phyloP scores from a whole-genome alignment of 768 basidiomycete species.

The Strobilomyces echinocephalus region DNA sequence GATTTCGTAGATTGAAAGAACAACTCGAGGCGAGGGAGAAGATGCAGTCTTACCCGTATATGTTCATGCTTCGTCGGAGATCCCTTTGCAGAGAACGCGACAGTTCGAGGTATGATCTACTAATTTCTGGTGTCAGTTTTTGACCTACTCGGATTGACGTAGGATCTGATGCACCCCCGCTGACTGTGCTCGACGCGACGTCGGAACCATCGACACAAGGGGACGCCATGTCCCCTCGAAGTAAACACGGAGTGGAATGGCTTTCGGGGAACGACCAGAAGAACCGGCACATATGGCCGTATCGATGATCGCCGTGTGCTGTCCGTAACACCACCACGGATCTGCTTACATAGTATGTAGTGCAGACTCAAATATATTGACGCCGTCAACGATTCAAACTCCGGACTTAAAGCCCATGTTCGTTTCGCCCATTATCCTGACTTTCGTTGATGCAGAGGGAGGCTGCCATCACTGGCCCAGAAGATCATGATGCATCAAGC shows the following conservation, averaged over 20 bases:
- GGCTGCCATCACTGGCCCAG: too few species aligned
- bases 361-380: too few species aligned
- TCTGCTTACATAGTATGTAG: too few species aligned
- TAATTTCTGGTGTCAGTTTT: background rate
- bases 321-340: too few species aligned
- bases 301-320: too few species aligned
- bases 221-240: slow-evolving; percentile 48
- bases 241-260: background rate
- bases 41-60: slow-evolving; percentile 67
- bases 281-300: too few species aligned
- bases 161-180: slow-evolving; percentile 28
- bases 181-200: slow-evolving; percentile 48
- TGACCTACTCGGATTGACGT: background rate
- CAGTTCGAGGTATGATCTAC: slow-evolving; percentile 28
- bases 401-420: too few species aligned
- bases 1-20: slow-evolving; percentile 62
- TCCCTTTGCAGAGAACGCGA: slow-evolving; percentile 51
- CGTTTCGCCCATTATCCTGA: too few species aligned
- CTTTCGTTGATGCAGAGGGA: too few species aligned
- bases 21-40: slow-evolving; percentile 70
- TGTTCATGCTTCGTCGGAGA: slow-evolving; percentile 64
- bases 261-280: too few species aligned
- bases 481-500: background rate
- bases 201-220: slow-evolving; percentile 32
- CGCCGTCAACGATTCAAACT: too few species aligned